Percentiles rank a stretch among this genome's conserved stretches.
Evolutionary conservation across 2,329 filamentous ascomycete species (phyloP).

Genomic region (Niveomyces coronatus): DNA sequence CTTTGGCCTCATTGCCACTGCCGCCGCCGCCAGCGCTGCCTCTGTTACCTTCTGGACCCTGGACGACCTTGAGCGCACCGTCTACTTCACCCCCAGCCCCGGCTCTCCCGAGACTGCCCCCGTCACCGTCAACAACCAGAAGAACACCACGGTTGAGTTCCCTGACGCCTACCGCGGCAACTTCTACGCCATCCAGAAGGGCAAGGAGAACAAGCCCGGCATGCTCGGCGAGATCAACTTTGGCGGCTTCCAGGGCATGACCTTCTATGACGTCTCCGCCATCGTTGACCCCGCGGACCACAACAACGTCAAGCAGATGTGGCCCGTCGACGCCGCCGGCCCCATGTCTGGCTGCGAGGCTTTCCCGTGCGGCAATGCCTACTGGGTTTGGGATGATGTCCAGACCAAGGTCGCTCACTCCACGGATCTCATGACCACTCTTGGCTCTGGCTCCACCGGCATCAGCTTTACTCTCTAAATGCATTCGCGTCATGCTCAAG

Average conservation of each 20-base stretch:
- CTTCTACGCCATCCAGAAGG: slow-evolving; percentile 39
- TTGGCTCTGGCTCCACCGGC: slow-evolving; percentile 27
- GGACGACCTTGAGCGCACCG: slow-evolving; percentile 37
- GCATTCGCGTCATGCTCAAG: not conserved
- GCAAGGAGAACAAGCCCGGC: slow-evolving; percentile 30
- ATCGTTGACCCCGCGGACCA: slow-evolving; percentile 42
- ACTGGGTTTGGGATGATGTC: slow-evolving; percentile 43
- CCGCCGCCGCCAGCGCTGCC: slow-evolving; percentile 35
- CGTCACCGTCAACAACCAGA: slow-evolving; percentile 28
- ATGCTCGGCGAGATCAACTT: slow-evolving; percentile 45
- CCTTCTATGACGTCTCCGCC: slow-evolving; percentile 49
- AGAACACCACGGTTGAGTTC: slow-evolving; percentile 31
- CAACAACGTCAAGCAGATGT: slow-evolving; percentile 45
- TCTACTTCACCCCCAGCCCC: slow-evolving; percentile 39
- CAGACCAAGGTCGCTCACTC: slow-evolving; percentile 43
- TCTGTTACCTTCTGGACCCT: slow-evolving; percentile 49
- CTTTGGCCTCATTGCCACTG: slow-evolving; percentile 32
- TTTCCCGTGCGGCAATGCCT: slow-evolving; percentile 44
- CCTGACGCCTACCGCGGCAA: slow-evolving; percentile 38
- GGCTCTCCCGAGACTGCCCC: slow-evolving; percentile 25
- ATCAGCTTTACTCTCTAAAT: slow-evolving; percentile 13
- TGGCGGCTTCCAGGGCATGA: slow-evolving; percentile 35
- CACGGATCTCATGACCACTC: slow-evolving; percentile 39
- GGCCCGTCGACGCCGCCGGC: slow-evolving; percentile 26
- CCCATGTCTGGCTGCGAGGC: slow-evolving; percentile 39